Evolutionary conservation across 331 rosid genomes (phyloP).

Genomic region (Dryas integrifolia): DNA sequence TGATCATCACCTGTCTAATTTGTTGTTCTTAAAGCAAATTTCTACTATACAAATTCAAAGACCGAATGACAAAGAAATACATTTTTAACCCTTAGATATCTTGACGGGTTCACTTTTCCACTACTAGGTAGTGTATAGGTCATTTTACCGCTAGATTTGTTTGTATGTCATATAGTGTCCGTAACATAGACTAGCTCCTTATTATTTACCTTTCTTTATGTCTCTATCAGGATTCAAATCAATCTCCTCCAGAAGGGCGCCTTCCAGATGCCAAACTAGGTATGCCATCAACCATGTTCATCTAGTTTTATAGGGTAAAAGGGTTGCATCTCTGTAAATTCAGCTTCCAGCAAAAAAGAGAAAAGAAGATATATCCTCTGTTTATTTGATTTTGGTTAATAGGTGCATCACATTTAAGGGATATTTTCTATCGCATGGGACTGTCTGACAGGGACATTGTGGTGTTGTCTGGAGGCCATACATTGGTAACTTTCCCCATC

Average conservation of each 20-base stretch:
- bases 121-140: too few species aligned
- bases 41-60: too few species aligned
- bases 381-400: constrained; percentile 9
- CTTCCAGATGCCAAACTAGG: constrained; percentile 87
- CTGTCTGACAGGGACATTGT: constrained; percentile 73
- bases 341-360: too few species aligned
- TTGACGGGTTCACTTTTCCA: too few species aligned
- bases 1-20: not conserved
- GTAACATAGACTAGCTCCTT: too few species aligned
- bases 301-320: not conserved
- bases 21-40: not conserved
- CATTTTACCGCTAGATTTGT: too few species aligned
- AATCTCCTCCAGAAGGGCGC: constrained; percentile 70
- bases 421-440: constrained; percentile 64
- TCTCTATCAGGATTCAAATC: constrained; percentile 51
- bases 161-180: too few species aligned
- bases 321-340: not conserved
- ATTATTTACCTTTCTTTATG: constrained; percentile 7
- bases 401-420: constrained; percentile 74
- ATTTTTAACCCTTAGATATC: too few species aligned
- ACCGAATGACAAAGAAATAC: too few species aligned
- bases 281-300: constrained; percentile 10
- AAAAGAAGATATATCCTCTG: too few species aligned
- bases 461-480: constrained; percentile 84
- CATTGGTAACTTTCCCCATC: constrained; percentile 43